Conservation (phyloP, 2,329 filamentous ascomycete species). For the Sarocladium strictum region DNA sequence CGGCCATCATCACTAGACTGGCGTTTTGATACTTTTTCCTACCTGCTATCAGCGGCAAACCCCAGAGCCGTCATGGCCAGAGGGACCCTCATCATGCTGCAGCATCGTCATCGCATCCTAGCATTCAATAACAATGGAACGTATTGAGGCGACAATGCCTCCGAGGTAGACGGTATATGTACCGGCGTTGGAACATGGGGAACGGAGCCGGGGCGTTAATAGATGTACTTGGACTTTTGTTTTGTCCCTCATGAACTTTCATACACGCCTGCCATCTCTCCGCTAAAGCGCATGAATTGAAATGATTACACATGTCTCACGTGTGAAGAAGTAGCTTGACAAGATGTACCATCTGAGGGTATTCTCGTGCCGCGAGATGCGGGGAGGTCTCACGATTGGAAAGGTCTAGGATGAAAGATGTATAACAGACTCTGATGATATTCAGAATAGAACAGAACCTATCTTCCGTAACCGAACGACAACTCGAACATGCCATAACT, state of each 20-base stretch:
- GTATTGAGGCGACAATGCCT: background rate
- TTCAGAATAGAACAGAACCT: too few relatives aligned
- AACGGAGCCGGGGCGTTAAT: slow-evolving; percentile 1
- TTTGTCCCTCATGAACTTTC: background rate
- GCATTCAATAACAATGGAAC: background rate
- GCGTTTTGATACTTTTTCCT: background rate
- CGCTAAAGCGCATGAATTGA: background rate
- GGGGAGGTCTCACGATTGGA: too few relatives aligned
- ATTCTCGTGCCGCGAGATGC: too few relatives aligned
- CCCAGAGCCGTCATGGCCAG: background rate
- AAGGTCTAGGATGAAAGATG: too few relatives aligned
- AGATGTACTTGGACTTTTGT: slow-evolving; percentile 1
- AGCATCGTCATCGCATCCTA: background rate
- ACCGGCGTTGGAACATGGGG: background rate
- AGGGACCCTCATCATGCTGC: background rate
- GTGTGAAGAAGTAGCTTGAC: too few relatives aligned
- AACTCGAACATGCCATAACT: background rate
- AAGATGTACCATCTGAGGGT: too few relatives aligned
- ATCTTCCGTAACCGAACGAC: too few relatives aligned
- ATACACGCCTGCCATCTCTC: background rate
- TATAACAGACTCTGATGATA: too few relatives aligned
- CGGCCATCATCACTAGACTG: background rate
- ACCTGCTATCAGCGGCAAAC: background rate
- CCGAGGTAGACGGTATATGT: background rate
- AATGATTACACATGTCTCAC: background rate